Base-by-base conservation (phyloP, 495 filamentous ascomycete species). In the Penicillium manginii region DNA sequence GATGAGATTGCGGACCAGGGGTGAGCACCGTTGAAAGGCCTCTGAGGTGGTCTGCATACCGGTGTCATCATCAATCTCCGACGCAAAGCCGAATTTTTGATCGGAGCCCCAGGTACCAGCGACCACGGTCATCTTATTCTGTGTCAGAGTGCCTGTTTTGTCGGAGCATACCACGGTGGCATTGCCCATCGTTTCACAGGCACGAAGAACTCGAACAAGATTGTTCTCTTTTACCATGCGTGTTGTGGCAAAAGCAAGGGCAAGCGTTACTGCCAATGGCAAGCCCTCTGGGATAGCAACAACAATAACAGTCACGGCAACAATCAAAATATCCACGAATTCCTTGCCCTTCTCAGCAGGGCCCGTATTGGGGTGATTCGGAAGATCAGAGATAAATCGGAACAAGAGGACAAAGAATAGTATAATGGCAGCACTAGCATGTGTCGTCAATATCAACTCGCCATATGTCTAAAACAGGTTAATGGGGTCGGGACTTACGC, bases 171-270 rank as follows among this genome's bases (percentile, higher is more conserved):
- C 81, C 0, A 85, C 84, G 0, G 86, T 89, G 3, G 85, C 86
- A 63, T 88, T 88, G 22, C 86, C 86, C 86, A 89, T 89, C 31
- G 86, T 88, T 60, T 89, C 86, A 67, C 86, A 89, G 31, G 86
- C 85, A 19, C 83, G 78, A 17, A 89, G 76, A 29, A 87, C 72
- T 22, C 86, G 84, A 21, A 89, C 86, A n/a, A 89, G 75, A 51
- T 89, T 89, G 63, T 87, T 85, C 67, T 88, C 86, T 59, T 86
- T 87, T 50, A 86, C 76, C 86, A 89, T 88, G 37, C 83, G 78
- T 47, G 83, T 88, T 2, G 86, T 89, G 12, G 86, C 86, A 66
- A 88, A 88, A 6, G 86, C 87, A 22, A 89, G 73, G 17, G 86
- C 86, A 17, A 89, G 75, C 0, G 86, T 89, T 15, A 89, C 84